phyloP scores from a whole-genome alignment of 148 eudicot genomes.

The Linanthus parryae region DNA sequence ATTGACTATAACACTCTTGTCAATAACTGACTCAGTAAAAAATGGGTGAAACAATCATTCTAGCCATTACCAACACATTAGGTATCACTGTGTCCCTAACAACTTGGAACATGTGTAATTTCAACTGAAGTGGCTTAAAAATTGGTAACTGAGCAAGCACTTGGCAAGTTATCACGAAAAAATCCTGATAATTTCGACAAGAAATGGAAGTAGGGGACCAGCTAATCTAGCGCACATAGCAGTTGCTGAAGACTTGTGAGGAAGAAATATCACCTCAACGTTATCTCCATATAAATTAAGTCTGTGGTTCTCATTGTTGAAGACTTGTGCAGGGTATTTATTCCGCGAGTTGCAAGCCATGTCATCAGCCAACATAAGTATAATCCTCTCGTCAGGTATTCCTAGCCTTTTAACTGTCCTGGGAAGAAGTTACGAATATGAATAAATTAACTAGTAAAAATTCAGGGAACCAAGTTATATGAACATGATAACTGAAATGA shows the following conservation, averaged over 20 bases:
- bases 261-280: constrained; percentile 60
- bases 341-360: constrained; percentile 99
- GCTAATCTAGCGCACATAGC: neutral
- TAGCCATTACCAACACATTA: neutral
- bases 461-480: neutral
- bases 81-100: neutral
- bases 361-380: constrained; percentile 98
- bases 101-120: neutral
- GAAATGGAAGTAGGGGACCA: constrained; percentile 3
- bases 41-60: neutral
- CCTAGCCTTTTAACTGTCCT: constrained; percentile 97
- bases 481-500: neutral
- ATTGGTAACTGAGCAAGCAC: neutral
- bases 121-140: neutral
- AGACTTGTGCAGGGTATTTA: constrained; percentile 96
- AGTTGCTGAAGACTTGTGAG: constrained; percentile 47
- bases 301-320: constrained; percentile 93
- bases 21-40: no score
- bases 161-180: neutral
- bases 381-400: constrained; percentile 96
- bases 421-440: constrained; percentile 44
- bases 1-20: no score
- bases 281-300: constrained; percentile 96
- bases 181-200: neutral
- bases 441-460: neutral